Percentiles rank a stretch among this genome's conserved stretches.
Conservation (phyloP, 169 alveolate species). For the Plasmodium sp. region DNA sequence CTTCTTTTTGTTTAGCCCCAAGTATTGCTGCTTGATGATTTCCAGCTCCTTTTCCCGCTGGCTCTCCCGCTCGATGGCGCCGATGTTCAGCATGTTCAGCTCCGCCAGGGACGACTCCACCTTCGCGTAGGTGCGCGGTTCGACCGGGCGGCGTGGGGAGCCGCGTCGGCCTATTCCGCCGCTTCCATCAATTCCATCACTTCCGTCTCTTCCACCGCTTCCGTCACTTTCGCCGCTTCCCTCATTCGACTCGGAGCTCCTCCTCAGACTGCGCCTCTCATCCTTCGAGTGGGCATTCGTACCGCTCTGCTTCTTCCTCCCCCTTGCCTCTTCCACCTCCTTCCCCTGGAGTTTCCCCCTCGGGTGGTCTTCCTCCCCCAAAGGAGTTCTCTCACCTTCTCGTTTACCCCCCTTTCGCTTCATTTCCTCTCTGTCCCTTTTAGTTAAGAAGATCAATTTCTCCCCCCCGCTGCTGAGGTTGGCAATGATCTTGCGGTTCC, state of each 20-base stretch:
- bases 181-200: neutral
- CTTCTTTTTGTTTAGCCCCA: slow-evolving; percentile 90
- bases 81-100: slow-evolving; percentile 63
- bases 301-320: slow-evolving; percentile 2
- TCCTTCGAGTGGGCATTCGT: neutral
- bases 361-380: slow-evolving; percentile 38
- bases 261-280: neutral
- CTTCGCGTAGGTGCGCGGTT: neutral
- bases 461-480: neutral
- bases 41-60: slow-evolving; percentile 88
- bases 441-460: slow-evolving; percentile 78
- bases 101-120: slow-evolving; percentile 74
- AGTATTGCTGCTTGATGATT: slow-evolving; percentile 89
- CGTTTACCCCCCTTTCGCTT: slow-evolving; percentile 65
- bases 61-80: slow-evolving; percentile 53
- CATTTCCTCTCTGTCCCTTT: slow-evolving; percentile 78
- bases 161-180: neutral
- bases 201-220: slow-evolving; percentile 5
- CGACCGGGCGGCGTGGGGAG: neutral
- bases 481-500: slow-evolving; percentile 56
- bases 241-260: neutral
- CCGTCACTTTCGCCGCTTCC: neutral
- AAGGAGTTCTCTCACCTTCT: slow-evolving; percentile 31
- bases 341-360: slow-evolving; percentile 14
- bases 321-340: neutral